A percentile compares a stretch with the other conserved stretches of the same genome.
Conservation (phyloP, 1,284 basidiomycete species). For the Pyrrhoderma lamaoense region DNA sequence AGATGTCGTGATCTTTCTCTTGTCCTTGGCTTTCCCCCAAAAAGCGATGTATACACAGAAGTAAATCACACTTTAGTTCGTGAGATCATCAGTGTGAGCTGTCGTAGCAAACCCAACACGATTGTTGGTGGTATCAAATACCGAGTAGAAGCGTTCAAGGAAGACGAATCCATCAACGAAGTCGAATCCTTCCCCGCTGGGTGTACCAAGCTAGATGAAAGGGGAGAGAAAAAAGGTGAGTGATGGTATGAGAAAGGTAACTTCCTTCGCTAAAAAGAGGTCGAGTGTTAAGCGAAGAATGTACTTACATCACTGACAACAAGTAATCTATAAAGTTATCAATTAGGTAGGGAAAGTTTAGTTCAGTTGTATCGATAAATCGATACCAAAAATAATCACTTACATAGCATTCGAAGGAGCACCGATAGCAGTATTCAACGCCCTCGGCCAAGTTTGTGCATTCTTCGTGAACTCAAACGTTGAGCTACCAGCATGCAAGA, state of each 20-base stretch:
- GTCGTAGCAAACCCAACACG: constrained; percentile 54
- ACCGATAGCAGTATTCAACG: constrained; percentile 37
- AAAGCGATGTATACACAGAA: too few relatives aligned
- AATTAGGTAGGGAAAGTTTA: too few relatives aligned
- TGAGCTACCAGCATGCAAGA: constrained; percentile 20
- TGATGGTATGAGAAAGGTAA: too few relatives aligned
- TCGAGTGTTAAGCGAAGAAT: too few relatives aligned
- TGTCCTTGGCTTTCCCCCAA: too few relatives aligned
- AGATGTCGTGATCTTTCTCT: too few relatives aligned
- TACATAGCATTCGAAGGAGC: constrained; percentile 31
- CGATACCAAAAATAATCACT: too few relatives aligned
- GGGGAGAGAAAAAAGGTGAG: too few relatives aligned
- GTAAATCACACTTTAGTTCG: constrained; percentile 32
- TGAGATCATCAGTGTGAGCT: constrained; percentile 42
- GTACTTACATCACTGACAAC: too few relatives aligned
- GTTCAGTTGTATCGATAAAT: too few relatives aligned
- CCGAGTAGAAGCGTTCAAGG: constrained; percentile 25
- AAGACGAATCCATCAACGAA: constrained; percentile 27
- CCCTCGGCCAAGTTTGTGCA: constrained; percentile 41
- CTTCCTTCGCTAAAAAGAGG: too few relatives aligned
- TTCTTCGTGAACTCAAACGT: constrained; percentile 19
- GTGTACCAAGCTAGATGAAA: constrained; percentile 19
- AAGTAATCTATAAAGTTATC: too few relatives aligned
- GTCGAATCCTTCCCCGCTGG: constrained; percentile 16
- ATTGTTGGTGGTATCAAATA: constrained; percentile 29